A percentile compares a stretch with the other conserved stretches of the same genome.
Conservation (phyloP, 495 filamentous ascomycete species). For the Achaetomiella virescens region DNA sequence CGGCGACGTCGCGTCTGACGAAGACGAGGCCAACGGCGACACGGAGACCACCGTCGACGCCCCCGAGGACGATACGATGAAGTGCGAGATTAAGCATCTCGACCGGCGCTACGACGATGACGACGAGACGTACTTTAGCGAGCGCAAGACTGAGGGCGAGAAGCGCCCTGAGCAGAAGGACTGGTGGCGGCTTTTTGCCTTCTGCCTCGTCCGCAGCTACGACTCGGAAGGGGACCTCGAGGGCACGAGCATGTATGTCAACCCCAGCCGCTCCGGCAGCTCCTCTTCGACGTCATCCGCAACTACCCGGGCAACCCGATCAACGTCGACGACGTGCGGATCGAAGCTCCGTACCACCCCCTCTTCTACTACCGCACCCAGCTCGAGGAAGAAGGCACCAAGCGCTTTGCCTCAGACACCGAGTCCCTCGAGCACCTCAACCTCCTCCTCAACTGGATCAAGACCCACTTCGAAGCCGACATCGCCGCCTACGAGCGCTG, state of each 20-base stretch:
- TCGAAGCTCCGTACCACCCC: slow-evolving; percentile 27
- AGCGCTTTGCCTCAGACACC: slow-evolving; percentile 27
- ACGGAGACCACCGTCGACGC: background rate
- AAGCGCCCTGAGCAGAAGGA: slow-evolving; percentile 24
- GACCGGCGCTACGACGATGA: slow-evolving; percentile 25
- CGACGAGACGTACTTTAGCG: slow-evolving; percentile 26
- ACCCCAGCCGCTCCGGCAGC: slow-evolving; percentile 29
- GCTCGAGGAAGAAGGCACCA: slow-evolving; percentile 22
- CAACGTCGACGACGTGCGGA: slow-evolving; percentile 27
- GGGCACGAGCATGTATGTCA: slow-evolving; percentile 26
- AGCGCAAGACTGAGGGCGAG: slow-evolving; percentile 24
- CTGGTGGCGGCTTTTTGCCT: slow-evolving; percentile 34
- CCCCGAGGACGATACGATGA: slow-evolving; percentile 26
- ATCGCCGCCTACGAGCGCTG: slow-evolving; percentile 30
- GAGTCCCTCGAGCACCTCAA: slow-evolving; percentile 25
- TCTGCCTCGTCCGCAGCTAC: slow-evolving; percentile 28
- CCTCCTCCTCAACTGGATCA: slow-evolving; percentile 33
- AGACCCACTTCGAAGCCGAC: slow-evolving; percentile 27
- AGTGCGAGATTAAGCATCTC: slow-evolving; percentile 37
- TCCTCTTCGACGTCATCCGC: slow-evolving; percentile 27
- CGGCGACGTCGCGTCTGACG: background rate
- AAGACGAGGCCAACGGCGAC: background rate
- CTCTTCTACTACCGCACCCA: slow-evolving; percentile 31
- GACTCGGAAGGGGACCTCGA: slow-evolving; percentile 20
- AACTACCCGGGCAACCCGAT: slow-evolving; percentile 29